Conservation (phyloP, 1,284 basidiomycete species). For the Leccinum fallax region DNA sequence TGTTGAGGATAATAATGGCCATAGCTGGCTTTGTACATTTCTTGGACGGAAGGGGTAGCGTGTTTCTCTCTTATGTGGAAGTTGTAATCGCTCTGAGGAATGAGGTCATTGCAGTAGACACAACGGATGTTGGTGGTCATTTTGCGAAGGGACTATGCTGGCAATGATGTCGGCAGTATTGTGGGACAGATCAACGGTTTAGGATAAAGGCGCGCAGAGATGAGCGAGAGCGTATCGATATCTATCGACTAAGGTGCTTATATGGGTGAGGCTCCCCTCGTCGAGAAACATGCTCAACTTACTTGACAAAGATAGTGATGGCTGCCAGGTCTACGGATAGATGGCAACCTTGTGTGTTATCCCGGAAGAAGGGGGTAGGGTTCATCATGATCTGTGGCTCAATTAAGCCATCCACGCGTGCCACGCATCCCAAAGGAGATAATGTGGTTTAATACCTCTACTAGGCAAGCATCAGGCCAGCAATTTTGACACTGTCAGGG, state of each 20-base stretch:
- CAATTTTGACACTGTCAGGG: background rate
- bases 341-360: background rate
- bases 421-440: constrained; percentile 14
- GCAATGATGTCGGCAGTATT: background rate
- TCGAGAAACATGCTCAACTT: constrained; percentile 2
- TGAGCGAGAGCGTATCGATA: background rate
- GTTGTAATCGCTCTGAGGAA: constrained; percentile 12
- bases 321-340: background rate
- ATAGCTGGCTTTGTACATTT: constrained; percentile 9
- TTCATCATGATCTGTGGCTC: background rate
- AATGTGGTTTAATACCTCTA: background rate
- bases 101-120: constrained; percentile 11
- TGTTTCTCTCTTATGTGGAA: constrained; percentile 17
- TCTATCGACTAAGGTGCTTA: background rate
- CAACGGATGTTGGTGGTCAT: constrained; percentile 19
- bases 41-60: constrained; percentile 6
- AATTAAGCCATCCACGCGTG: background rate
- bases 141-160: background rate
- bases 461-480: background rate
- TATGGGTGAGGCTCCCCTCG: background rate
- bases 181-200: background rate
- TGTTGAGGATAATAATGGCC: background rate
- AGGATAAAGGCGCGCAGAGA: background rate
- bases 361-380: background rate
- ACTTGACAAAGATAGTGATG: background rate